Evolutionary conservation across 768 basidiomycete species (phyloP).

Genomic region (Boletus patriciae): DNA sequence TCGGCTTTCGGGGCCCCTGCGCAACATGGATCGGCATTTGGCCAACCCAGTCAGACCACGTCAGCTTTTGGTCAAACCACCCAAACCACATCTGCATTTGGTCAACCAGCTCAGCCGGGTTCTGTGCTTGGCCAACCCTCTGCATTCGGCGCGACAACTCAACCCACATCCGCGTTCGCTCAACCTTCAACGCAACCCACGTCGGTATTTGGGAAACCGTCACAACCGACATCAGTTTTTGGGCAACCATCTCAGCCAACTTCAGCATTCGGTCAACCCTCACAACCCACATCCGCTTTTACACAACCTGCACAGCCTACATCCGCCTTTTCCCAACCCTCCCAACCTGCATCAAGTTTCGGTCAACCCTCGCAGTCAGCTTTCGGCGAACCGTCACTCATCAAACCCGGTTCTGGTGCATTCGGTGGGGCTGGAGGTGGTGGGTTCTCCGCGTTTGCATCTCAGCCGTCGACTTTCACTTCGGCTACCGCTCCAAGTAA

Average conservation of each 20-base stretch:
- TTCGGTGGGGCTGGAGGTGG: conserved; percentile 46
- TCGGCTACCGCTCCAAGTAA: conserved; percentile 9
- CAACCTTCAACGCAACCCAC: conserved; percentile 32
- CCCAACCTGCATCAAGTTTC: conserved; percentile 35
- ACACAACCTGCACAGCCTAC: conserved; percentile 28
- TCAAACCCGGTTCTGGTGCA: conserved; percentile 52
- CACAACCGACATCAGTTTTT: conserved; percentile 30
- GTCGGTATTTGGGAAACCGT: conserved; percentile 35
- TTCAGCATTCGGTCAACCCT: conserved; percentile 41
- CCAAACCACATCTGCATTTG: conserved; percentile 30
- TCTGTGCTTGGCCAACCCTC: conserved; percentile 42
- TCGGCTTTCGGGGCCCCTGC: conserved; percentile 38
- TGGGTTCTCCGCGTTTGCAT: conserved; percentile 54
- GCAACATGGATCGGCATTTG: conserved; percentile 38
- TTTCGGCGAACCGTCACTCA: conserved; percentile 41
- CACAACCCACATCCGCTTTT: conserved; percentile 30
- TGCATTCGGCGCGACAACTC: conserved; percentile 35
- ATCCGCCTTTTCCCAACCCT: conserved; percentile 31
- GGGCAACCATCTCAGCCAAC: conserved; percentile 34
- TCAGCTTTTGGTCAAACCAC: conserved; percentile 40
- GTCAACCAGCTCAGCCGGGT: conserved; percentile 32
- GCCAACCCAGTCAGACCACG: conserved; percentile 35
- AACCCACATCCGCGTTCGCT: conserved; percentile 27
- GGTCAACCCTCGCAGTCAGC: conserved; percentile 36
- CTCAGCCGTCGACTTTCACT: conserved; percentile 45